phyloP scores from a whole-genome alignment of 164 flowering plant species.

The Liriodendron chinense region DNA sequence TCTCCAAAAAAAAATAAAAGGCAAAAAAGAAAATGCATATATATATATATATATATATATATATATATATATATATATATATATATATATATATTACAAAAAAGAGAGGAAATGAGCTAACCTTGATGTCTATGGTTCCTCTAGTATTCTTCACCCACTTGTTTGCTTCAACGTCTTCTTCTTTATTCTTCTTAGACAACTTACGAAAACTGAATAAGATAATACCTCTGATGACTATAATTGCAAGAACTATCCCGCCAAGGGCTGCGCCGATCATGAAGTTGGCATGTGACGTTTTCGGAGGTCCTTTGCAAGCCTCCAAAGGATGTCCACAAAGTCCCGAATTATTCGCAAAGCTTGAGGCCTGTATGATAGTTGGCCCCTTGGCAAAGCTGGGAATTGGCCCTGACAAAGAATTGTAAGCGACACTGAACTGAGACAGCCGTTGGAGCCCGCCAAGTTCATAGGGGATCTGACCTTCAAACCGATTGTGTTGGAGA shows the following conservation, averaged over 20 bases:
- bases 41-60: too few relatives aligned
- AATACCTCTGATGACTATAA: constrained; percentile 26
- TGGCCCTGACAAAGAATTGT: constrained; percentile 52
- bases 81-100: not conserved
- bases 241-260: constrained; percentile 39
- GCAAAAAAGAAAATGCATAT: too few relatives aligned
- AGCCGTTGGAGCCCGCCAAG: constrained; percentile 47
- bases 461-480: constrained; percentile 55
- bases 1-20: too few relatives aligned
- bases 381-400: constrained; percentile 37
- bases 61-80: too few relatives aligned
- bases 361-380: constrained; percentile 7
- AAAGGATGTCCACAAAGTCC: constrained; percentile 64
- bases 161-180: constrained; percentile 69
- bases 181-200: constrained; percentile 37
- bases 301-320: constrained; percentile 24
- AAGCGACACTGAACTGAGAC: constrained; percentile 47
- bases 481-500: constrained; percentile 55
- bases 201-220: constrained; percentile 27
- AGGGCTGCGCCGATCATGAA: constrained; percentile 47
- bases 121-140: constrained; percentile 65
- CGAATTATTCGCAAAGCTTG: constrained; percentile 43
- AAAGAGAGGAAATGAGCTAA: constrained; percentile 14
- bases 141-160: constrained; percentile 71
- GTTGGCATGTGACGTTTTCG: constrained; percentile 22